These are phyloP conservation scores for Fusarium illudens DNA, from an alignment of 2,329 filamentous ascomycete genomes.

Conservation along the genomic window DNA sequence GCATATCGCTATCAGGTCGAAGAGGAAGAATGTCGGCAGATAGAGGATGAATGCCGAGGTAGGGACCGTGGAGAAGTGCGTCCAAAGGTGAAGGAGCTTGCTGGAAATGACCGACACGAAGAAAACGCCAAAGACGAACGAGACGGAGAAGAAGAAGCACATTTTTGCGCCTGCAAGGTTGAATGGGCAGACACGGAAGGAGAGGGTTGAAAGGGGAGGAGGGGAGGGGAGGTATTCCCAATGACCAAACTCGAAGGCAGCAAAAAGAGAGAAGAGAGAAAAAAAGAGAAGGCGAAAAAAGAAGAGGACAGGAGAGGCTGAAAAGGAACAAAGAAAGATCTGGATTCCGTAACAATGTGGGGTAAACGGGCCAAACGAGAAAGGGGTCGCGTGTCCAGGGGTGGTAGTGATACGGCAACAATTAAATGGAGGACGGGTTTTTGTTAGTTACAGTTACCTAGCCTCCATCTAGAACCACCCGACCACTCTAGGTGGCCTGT, in stretches of 20 bases:
- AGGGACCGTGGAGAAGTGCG: conserved; percentile 41
- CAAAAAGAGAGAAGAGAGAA: not conserved
- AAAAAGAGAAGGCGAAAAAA: conserved; percentile 10
- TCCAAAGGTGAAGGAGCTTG: conserved; percentile 43
- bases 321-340: conserved; percentile 8
- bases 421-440: not conserved
- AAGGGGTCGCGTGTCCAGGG: conserved; percentile 38
- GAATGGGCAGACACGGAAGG: conserved; percentile 15
- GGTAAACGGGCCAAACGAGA: conserved; percentile 36
- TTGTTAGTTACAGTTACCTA: not conserved
- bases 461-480: not conserved
- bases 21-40: conserved; percentile 45
- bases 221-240: not conserved
- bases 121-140: conserved; percentile 44
- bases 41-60: conserved; percentile 43
- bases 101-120: conserved; percentile 41
- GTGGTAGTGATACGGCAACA: not conserved
- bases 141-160: conserved; percentile 35
- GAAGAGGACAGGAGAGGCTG: not conserved
- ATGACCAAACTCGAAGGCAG: not conserved
- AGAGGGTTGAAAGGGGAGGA: conserved; percentile 5
- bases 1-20: conserved; percentile 41
- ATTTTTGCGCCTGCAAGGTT: conserved; percentile 28
- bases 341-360: conserved; percentile 27
- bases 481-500: not conserved